Evolutionary conservation across 805 yeast species (phyloP).

Genomic region (Teunomyces panamensis): DNA sequence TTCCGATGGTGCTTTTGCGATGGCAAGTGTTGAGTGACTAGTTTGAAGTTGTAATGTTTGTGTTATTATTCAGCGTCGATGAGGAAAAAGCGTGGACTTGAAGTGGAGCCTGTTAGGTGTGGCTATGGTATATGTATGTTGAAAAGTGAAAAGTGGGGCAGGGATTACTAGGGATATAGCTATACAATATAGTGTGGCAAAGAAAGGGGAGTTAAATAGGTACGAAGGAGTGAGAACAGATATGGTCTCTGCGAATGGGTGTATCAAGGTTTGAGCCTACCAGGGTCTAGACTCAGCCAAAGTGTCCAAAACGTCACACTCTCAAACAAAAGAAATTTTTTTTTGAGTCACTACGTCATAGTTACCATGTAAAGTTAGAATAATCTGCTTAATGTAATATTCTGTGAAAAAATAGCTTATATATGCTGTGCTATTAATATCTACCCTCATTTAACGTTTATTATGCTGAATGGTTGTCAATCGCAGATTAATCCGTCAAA

Average conservation of each 20-base stretch:
- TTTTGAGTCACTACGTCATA: neutral
- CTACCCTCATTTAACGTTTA: neutral
- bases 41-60: neutral
- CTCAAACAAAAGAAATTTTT: neutral
- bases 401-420: neutral
- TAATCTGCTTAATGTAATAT: neutral
- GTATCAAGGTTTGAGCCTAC: neutral
- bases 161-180: too few species aligned
- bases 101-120: neutral
- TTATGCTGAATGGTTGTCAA: neutral
- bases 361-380: neutral
- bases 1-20: neutral
- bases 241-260: neutral
- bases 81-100: neutral
- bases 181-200: neutral
- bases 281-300: neutral
- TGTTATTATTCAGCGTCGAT: neutral
- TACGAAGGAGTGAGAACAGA: neutral
- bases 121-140: neutral
- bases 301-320: neutral
- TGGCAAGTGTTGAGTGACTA: neutral
- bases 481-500: too few species aligned
- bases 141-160: neutral
- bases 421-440: neutral
- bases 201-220: neutral